phyloP scores from a whole-genome alignment of 2,329 filamentous ascomycete genomes.

The Whalleya microplaca region DNA sequence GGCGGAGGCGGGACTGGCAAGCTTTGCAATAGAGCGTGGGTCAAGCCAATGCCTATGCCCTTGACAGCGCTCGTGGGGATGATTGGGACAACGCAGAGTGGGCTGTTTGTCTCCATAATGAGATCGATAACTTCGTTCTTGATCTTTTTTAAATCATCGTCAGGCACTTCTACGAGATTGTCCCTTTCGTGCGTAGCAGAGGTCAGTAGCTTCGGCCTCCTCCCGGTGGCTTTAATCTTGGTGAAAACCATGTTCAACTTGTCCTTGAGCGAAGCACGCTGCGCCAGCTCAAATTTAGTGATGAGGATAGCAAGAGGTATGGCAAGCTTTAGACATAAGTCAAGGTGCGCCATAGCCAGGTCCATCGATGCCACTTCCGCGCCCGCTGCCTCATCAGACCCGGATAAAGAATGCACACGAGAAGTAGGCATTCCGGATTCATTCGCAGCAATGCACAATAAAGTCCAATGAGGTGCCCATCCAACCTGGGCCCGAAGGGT shows the following conservation, averaged over 20 bases:
- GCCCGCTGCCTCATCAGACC: constrained; percentile 54
- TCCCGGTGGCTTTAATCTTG: constrained; percentile 73
- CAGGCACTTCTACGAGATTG: constrained; percentile 61
- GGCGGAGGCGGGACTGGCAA: constrained; percentile 69
- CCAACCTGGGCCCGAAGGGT: constrained; percentile 88
- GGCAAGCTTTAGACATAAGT: constrained; percentile 80
- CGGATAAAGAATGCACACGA: constrained; percentile 49
- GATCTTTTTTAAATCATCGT: constrained; percentile 61
- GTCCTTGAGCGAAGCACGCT: constrained; percentile 68
- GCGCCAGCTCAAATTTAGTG: constrained; percentile 89
- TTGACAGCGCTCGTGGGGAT: constrained; percentile 85
- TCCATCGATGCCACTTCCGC: constrained; percentile 64
- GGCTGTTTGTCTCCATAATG: constrained; percentile 48
- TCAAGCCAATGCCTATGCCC: constrained; percentile 76
- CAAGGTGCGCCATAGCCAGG: constrained; percentile 77
- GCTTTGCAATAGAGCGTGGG: constrained; percentile 79
- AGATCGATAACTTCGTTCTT: constrained; percentile 54
- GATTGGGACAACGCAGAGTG: constrained; percentile 72
- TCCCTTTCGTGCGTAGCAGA: constrained; percentile 52
- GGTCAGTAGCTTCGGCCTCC: constrained; percentile 74
- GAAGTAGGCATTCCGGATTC: constrained; percentile 55
- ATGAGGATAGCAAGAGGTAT: constrained; percentile 81
- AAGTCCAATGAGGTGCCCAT: constrained; percentile 93
- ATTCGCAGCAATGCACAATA: constrained; percentile 85
- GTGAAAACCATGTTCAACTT: constrained; percentile 76